Evolutionary conservation across 495 filamentous ascomycete genomes (phyloP), one percentile per base, ranked within the genome.

Genomic region (Delitschia confertaspora): DNA sequence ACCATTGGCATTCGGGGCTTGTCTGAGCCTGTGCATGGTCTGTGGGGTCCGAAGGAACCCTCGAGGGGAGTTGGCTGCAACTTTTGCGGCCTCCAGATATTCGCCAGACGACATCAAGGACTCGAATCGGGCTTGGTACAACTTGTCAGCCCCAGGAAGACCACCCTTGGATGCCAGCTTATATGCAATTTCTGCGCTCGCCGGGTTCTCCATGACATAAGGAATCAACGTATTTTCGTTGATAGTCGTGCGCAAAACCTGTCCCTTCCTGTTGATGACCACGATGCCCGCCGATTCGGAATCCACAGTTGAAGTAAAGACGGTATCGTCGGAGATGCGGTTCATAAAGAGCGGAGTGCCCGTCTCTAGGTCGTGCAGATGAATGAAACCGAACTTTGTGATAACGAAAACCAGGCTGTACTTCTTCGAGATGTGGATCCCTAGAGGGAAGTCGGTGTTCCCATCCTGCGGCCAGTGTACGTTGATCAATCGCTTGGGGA

Each of bases 341-440:
- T 99, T 96, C 88, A 99, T 94, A 76, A 95, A 99, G 59, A 99
- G 89, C 60, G 87, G 91, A n/a, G 84, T 85, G 24, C 85, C 91
- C 4, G 85, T 89, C 68, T 96, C 91, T 32, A 99, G 76, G 56
- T 99, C 91, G 64, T 96, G 96, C 7, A 99, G 75, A 64, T 99
- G 91, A 53, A 99, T 96, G 67, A 96, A 99, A 30, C 91, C 91
- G 60, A 95, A 99, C 61, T 99, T 99, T 13, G 91, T 99, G 42
- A 96, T 85, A 27, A 99, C 76, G 63, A 95, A 95, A 44, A 96
- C 83, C 57, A 99, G 72, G 55, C 85, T 88, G 69, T 96, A 99
- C 63, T 85, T 88, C 55, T 82, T 77, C 10, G 91, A 96, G 13
- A 99, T 79, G 65, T 99, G 91, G 75, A 99, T 91, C 6, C 93